Percentiles rank a stretch among this genome's conserved stretches.
Evolutionary conservation across 1,139 yeast species (phyloP).

Genomic region (Yamadazyma mexicana): DNA sequence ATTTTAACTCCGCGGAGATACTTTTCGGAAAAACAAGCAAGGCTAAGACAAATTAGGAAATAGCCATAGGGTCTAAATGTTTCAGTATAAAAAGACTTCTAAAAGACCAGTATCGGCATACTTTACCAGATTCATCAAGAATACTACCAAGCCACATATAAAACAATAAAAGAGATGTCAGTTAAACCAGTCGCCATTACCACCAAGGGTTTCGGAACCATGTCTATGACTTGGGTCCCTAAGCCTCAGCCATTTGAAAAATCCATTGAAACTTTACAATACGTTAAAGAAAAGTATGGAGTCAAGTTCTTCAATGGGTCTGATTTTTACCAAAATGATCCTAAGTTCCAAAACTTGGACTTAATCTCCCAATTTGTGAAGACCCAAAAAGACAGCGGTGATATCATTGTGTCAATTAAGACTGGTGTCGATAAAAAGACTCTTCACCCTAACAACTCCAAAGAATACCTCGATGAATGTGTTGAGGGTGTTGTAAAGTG

Average conservation of each 20-base stretch:
- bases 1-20: no score
- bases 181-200: conserved; percentile 25
- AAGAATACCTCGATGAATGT: conserved; percentile 46
- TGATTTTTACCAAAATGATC: conserved; percentile 63
- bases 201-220: conserved; percentile 52
- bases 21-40: no score
- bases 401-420: conserved; percentile 61
- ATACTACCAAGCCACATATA: no score
- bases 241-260: conserved; percentile 44
- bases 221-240: conserved; percentile 61
- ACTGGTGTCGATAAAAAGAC: conserved; percentile 19
- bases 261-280: conserved; percentile 47
- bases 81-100: no score
- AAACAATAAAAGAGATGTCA: not conserved
- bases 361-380: conserved; percentile 6
- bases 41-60: no score
- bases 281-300: conserved; percentile 42
- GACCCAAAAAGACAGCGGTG: conserved; percentile 18
- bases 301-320: conserved; percentile 68
- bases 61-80: no score
- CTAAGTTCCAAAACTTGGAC: conserved; percentile 6
- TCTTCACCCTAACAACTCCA: conserved; percentile 51
- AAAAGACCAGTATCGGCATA: no score
- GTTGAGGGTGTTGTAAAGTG: conserved; percentile 46
- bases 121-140: no score